phyloP scores from a whole-genome alignment of 179 eudicot species.

The Pouteria campechiana region DNA sequence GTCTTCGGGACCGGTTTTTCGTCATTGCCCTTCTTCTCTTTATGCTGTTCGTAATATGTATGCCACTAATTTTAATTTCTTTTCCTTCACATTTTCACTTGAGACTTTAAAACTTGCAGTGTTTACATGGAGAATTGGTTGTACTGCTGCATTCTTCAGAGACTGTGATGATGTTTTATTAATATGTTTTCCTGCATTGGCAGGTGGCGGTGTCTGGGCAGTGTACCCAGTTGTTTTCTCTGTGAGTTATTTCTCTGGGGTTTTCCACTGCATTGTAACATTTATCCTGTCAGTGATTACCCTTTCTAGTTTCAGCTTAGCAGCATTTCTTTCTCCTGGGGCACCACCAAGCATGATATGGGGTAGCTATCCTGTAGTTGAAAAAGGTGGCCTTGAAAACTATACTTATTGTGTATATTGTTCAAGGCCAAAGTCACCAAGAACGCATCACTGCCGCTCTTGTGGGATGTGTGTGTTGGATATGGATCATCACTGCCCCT shows the following conservation, averaged over 20 bases:
- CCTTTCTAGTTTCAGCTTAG: conserved; percentile 46
- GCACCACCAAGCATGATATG: conserved; percentile 53
- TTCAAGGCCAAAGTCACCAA: conserved; percentile 84
- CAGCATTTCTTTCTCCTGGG: conserved; percentile 76
- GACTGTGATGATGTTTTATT: background rate
- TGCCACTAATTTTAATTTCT: conserved; percentile 8
- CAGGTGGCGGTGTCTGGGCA: conserved; percentile 97
- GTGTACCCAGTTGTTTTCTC: conserved; percentile 74
- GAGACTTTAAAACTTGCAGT: background rate
- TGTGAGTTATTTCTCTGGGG: conserved; percentile 36
- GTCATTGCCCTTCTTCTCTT: conserved; percentile 52
- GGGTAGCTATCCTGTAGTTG: conserved; percentile 87
- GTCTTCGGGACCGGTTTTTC: conserved; percentile 70
- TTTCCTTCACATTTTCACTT: background rate
- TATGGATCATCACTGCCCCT: conserved; percentile 99
- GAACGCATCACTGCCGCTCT: conserved; percentile 90
- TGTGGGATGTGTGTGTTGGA: conserved; percentile 82
- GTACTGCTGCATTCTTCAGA: background rate
- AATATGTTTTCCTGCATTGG: conserved; percentile 8
- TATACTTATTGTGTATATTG: conserved; percentile 70
- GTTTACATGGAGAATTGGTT: background rate
- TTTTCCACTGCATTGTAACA: conserved; percentile 37
- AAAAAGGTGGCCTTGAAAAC: conserved; percentile 69
- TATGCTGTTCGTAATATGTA: conserved; percentile 76
- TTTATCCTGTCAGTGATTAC: conserved; percentile 51